phyloP scores from a whole-genome alignment of 1,139 yeast species.

The Zygosaccharomyces sapae region DNA sequence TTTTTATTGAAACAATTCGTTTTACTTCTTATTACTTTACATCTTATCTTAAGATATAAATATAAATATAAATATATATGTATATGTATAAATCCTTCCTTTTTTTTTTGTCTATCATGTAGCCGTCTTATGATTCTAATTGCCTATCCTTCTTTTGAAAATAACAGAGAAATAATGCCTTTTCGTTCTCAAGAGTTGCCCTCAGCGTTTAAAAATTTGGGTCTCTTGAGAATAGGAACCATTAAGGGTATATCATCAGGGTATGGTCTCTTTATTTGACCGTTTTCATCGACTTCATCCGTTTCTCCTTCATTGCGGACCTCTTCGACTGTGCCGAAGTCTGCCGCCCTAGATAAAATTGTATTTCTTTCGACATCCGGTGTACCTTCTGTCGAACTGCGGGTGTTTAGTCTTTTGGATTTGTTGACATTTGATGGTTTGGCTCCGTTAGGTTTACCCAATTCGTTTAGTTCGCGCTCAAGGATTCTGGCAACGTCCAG shows the following conservation, averaged over 20 bases:
- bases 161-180: neutral
- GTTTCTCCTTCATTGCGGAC: constrained; percentile 4
- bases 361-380: neutral
- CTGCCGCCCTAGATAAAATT: neutral
- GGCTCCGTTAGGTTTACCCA: constrained; percentile 9
- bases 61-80: no score
- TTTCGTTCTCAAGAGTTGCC: neutral
- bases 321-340: constrained; percentile 1
- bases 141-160: neutral
- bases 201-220: constrained; percentile 3
- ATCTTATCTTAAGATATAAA: no score
- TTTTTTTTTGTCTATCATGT: constrained; percentile 2
- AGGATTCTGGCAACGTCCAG: constrained; percentile 31
- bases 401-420: neutral
- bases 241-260: constrained; percentile 16
- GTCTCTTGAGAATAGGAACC: constrained; percentile 11
- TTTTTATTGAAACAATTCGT: no score
- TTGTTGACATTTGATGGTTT: neutral
- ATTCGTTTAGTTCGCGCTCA: constrained; percentile 28
- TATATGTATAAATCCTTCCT: no score
- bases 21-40: no score
- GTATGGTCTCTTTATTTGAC: constrained; percentile 12
- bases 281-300: constrained; percentile 12
- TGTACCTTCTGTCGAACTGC: neutral
- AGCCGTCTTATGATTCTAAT: neutral